Evolutionary conservation across 2,329 filamentous ascomycete genomes (phyloP), one percentile per base, ranked within the genome.

Genomic region (Stagonosporopsis chrysanthemi): DNA sequence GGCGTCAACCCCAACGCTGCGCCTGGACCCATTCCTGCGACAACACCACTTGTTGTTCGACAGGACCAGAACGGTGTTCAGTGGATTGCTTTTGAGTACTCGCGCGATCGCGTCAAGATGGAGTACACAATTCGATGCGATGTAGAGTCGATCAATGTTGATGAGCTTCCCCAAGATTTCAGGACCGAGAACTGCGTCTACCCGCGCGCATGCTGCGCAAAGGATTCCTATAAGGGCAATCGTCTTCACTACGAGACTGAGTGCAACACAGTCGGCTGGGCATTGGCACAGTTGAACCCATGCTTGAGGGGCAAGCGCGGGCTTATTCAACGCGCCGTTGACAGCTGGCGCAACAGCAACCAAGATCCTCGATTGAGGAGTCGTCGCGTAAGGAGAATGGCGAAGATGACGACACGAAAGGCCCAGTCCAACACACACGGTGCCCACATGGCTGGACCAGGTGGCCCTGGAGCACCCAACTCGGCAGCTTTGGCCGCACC

Each of bases 181-280:
- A 98, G 97, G 82, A 91, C 91, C 8, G 94, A 97, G 76, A 99
- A 99, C 80, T 98, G 95, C 75, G 95, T 99, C 14, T 99, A 98
- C 74, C 95, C 95, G 3, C 87, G 95, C 58, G 95, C 95, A 4
- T 97, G 93, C 82, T 96, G 92, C 77, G 86, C 88, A 65, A 98
- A 98, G 78, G 94, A 98, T 57, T 90, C 96, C 75, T 99, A 99
- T 82, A 90, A 93, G 58, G 95, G 95, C 60, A 99, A 99, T 76
- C 89, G 95, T 15, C 81, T 97, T 66, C 90, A 95, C 67, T 99
- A 99, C 77, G 95, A 99, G 81, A 97, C 92, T 15, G 95, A 99
- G 80, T 99, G 95, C 84, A 99, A 99, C 79, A 92, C 92, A 0
- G 95, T 99, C n/a, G 95, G 95, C n/a, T 99, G 95, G 95, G 94